Evolutionary conservation across 169 alveolate genomes (phyloP).

Genomic region (Eimeria acervulina): DNA sequence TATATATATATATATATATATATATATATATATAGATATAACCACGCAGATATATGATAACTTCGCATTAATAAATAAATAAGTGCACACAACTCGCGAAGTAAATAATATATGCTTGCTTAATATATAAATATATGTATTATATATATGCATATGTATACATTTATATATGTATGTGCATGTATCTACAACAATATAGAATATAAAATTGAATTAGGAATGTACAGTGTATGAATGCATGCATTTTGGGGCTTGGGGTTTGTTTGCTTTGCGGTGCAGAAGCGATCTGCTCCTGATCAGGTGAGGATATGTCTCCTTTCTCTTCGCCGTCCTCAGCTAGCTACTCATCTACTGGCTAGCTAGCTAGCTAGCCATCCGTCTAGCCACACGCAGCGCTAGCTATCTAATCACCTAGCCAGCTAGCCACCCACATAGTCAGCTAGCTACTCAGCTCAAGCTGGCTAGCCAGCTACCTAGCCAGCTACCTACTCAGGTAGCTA

Average conservation of each 20-base stretch:
- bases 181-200: background rate
- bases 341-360: background rate
- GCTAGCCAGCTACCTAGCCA: too few species aligned
- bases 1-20: too few species aligned
- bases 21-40: background rate
- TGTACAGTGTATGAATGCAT: background rate
- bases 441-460: too few species aligned
- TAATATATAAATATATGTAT: too few species aligned
- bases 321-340: background rate
- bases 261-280: background rate
- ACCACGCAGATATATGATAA: too few species aligned
- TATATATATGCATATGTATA: background rate
- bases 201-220: background rate
- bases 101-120: too few species aligned
- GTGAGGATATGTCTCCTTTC: background rate
- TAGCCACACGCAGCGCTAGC: too few species aligned
- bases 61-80: too few species aligned
- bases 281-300: slow-evolving; percentile 54
- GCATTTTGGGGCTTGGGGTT: background rate
- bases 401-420: too few species aligned
- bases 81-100: too few species aligned
- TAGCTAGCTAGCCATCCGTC: too few species aligned
- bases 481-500: background rate
- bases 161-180: background rate
- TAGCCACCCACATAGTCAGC: too few species aligned